These are phyloP conservation scores for Botrytis fabae DNA, from an alignment of 2,329 filamentous ascomycete species.

Conservation along the genomic window DNA sequence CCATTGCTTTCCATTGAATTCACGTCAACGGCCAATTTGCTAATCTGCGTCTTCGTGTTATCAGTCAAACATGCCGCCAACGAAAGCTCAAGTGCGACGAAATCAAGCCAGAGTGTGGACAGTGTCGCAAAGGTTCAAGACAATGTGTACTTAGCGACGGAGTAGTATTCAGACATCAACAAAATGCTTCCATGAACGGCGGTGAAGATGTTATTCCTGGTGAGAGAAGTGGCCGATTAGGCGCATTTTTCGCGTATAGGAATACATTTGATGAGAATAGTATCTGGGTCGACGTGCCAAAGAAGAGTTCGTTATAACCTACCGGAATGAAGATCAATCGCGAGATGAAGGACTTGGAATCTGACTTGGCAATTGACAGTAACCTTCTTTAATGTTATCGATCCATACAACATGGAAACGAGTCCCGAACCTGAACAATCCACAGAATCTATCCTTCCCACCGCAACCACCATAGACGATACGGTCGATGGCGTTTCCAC, in stretches of 20 bases:
- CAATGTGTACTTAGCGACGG: conserved; percentile 62
- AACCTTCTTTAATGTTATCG: conserved; percentile 61
- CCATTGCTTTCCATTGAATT: neutral
- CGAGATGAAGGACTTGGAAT: conserved; percentile 7
- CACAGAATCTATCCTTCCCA: conserved; percentile 24
- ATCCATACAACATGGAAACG: conserved; percentile 58
- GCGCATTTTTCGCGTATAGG: conserved; percentile 65
- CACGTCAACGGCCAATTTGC: neutral
- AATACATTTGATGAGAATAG: conserved; percentile 62
- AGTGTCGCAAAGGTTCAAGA: conserved; percentile 58
- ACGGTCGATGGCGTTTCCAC: conserved; percentile 32
- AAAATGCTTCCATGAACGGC: conserved; percentile 68
- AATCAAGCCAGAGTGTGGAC: conserved; percentile 58
- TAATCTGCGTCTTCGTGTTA: conserved; percentile 18
- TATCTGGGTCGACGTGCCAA: conserved; percentile 63
- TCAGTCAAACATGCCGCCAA: conserved; percentile 56
- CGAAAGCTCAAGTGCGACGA: conserved; percentile 67
- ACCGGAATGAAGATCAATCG: neutral
- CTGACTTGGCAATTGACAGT: conserved; percentile 44
- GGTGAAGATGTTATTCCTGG: conserved; percentile 41
- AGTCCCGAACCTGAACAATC: conserved; percentile 41
- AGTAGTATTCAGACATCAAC: conserved; percentile 66
- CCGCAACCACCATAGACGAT: conserved; percentile 29
- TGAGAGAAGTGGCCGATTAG: conserved; percentile 47
- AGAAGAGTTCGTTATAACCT: conserved; percentile 47